phyloP scores from a whole-genome alignment of 2,329 filamentous ascomycete species.

The Tolypocladium amazonense region DNA sequence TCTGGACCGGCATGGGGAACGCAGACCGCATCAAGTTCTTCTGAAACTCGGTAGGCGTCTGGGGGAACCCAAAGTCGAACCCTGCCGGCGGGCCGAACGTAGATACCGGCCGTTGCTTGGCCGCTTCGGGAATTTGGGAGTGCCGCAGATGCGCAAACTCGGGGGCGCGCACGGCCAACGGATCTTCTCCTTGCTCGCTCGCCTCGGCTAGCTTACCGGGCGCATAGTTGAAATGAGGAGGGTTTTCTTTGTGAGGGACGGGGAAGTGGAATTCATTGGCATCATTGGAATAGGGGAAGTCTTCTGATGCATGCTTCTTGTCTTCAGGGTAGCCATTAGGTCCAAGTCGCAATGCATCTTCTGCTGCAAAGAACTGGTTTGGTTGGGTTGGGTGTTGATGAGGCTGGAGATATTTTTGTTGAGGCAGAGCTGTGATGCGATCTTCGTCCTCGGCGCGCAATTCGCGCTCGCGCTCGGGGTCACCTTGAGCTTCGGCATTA shows the following conservation, averaged over 20 bases:
- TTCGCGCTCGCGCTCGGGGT: conserved; percentile 68
- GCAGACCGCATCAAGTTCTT: conserved; percentile 86
- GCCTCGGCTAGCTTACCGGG: conserved; percentile 24
- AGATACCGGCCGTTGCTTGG: conserved; percentile 35
- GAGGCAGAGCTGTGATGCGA: conserved; percentile 70
- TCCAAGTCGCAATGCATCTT: conserved; percentile 1
- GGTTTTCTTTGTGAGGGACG: conserved; percentile 35
- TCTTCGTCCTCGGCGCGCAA: conserved; percentile 77
- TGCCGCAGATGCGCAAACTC: conserved; percentile 49
- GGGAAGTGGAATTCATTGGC: conserved; percentile 47
- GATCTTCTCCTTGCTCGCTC: conserved; percentile 9
- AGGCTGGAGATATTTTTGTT: conserved; percentile 51
- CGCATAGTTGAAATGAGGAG: conserved; percentile 50
- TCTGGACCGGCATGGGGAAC: conserved; percentile 59
- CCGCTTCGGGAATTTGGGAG: conserved; percentile 22
- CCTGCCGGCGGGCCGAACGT: conserved; percentile 49
- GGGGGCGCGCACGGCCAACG: conserved; percentile 30
- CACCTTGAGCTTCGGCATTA: conserved; percentile 67
- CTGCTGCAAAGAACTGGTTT: not conserved
- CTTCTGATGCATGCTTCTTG: conserved; percentile 18
- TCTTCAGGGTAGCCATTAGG: conserved; percentile 29
- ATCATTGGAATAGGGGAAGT: conserved; percentile 9
- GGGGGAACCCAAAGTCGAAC: conserved; percentile 75
- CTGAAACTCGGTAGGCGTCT: conserved; percentile 77
- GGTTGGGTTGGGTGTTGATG: conserved; percentile 23